Evolutionary conservation across 1,284 basidiomycete genomes (phyloP).

Genomic region (Leccinum fallax): DNA sequence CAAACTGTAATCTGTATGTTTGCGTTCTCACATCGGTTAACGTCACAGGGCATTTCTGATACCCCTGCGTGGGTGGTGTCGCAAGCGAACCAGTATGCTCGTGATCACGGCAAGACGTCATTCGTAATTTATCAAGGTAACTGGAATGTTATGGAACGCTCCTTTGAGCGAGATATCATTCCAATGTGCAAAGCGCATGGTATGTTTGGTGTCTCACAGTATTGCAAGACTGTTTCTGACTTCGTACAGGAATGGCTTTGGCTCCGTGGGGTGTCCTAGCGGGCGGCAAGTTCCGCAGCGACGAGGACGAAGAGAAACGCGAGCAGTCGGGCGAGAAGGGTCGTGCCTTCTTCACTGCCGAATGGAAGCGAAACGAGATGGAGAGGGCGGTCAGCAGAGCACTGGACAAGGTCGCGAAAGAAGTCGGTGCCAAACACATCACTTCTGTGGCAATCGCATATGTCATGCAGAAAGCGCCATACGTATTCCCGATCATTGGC

Average conservation of each 20-base stretch:
- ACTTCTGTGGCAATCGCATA: conserved; percentile 48
- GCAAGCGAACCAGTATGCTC: conserved; percentile 41
- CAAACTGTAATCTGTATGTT: not conserved
- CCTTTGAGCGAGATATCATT: conserved; percentile 55
- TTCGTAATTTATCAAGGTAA: conserved; percentile 57
- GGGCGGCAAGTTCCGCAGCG: conserved; percentile 34
- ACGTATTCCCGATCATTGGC: conserved; percentile 53
- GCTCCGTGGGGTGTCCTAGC: conserved; percentile 43
- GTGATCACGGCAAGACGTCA: conserved; percentile 47
- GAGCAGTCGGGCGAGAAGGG: conserved; percentile 30
- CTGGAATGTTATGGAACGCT: conserved; percentile 51
- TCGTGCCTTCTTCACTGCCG: conserved; percentile 8
- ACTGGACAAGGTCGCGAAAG: conserved; percentile 24
- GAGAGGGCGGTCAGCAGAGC: conserved; percentile 23
- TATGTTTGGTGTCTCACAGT: conserved; percentile 1
- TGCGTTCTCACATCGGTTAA: not conserved
- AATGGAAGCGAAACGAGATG: conserved; percentile 31
- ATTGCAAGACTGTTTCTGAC: not conserved
- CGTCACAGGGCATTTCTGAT: conserved; percentile 37
- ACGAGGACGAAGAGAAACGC: conserved; percentile 32
- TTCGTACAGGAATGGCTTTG: conserved; percentile 35
- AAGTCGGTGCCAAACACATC: conserved; percentile 26
- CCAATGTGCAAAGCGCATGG: conserved; percentile 49
- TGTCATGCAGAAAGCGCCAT: conserved; percentile 48
- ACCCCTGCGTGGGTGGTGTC: conserved; percentile 45